These are phyloP conservation scores for Metschnikowia lochheadii DNA, from an alignment of 805 yeast species.

Conservation along the genomic window DNA sequence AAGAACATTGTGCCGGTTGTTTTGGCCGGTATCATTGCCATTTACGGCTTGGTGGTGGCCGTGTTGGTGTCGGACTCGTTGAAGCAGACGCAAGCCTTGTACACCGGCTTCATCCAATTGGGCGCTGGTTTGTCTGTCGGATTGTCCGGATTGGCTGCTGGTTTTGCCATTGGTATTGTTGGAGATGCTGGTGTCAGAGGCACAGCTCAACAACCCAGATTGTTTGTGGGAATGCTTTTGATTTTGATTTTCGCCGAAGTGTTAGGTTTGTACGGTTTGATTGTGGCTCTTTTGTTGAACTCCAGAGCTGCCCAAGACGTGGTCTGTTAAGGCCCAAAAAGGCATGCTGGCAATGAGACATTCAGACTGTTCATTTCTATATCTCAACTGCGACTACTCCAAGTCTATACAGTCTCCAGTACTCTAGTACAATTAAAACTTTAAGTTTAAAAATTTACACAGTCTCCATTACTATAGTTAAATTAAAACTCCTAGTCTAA, in stretches of 20 bases:
- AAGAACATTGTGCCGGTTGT: constrained; percentile 94
- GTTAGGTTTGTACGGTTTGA: constrained; percentile 95
- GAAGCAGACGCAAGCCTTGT: constrained; percentile 81
- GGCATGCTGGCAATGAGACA: neutral
- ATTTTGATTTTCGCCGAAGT: constrained; percentile 99
- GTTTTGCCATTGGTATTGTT: constrained; percentile 98
- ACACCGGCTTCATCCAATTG: constrained; percentile 95
- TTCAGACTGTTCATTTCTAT: constrained; percentile 3
- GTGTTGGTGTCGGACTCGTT: constrained; percentile 89
- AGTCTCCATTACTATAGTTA: too few species aligned
- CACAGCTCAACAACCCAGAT: constrained; percentile 96
- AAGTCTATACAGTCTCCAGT: too few species aligned
- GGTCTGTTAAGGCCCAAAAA: constrained; percentile 49
- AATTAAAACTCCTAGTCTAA: neutral
- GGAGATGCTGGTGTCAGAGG: constrained; percentile 99
- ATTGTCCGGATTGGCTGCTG: constrained; percentile 95
- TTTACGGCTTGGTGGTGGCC: constrained; percentile 94
- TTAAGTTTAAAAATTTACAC: too few species aligned
- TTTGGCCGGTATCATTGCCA: constrained; percentile 99
- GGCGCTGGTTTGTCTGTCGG: constrained; percentile 99
- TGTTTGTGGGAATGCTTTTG: constrained; percentile 97
- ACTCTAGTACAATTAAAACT: neutral
- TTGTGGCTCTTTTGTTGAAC: constrained; percentile 96
- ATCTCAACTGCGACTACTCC: neutral
- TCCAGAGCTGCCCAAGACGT: constrained; percentile 96